Evolutionary conservation across 2,329 filamentous ascomycete species (phyloP).

Genomic region (Fusarium incarnatum): DNA sequence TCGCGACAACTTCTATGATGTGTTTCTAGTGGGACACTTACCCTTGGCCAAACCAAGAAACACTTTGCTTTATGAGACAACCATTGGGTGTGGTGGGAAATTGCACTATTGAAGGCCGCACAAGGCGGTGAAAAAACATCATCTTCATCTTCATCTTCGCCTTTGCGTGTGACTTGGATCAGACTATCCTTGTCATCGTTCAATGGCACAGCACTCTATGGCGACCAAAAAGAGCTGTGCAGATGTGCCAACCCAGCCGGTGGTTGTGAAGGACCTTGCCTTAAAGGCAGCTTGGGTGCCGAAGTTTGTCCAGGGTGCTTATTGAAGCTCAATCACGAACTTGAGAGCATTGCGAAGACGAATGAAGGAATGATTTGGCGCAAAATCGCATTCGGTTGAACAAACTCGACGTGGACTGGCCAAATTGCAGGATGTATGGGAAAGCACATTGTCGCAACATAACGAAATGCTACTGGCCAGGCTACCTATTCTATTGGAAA

Average conservation of each 20-base stretch:
- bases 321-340: conserved; percentile 15
- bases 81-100: conserved; percentile 24
- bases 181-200: neutral
- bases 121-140: conserved; percentile 30
- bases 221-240: conserved; percentile 7
- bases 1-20: conserved; percentile 7
- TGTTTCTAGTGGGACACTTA: conserved; percentile 27
- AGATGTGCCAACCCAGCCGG: neutral
- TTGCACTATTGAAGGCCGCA: conserved; percentile 16
- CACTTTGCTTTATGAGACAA: conserved; percentile 26
- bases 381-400: neutral
- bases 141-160: conserved; percentile 8
- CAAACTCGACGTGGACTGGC: neutral
- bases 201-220: neutral
- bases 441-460: neutral
- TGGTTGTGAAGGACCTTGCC: conserved; percentile 6
- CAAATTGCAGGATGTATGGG: neutral
- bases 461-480: conserved; percentile 1
- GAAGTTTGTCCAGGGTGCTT: conserved; percentile 27
- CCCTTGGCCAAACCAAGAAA: neutral
- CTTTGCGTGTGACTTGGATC: neutral
- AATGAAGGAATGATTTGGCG: neutral
- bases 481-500: neutral
- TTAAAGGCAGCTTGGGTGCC: conserved; percentile 6
- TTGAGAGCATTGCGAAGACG: neutral